Base-by-base conservation (phyloP, 2,329 filamentous ascomycete genomes). In the Ceratocystis albifundus region DNA sequence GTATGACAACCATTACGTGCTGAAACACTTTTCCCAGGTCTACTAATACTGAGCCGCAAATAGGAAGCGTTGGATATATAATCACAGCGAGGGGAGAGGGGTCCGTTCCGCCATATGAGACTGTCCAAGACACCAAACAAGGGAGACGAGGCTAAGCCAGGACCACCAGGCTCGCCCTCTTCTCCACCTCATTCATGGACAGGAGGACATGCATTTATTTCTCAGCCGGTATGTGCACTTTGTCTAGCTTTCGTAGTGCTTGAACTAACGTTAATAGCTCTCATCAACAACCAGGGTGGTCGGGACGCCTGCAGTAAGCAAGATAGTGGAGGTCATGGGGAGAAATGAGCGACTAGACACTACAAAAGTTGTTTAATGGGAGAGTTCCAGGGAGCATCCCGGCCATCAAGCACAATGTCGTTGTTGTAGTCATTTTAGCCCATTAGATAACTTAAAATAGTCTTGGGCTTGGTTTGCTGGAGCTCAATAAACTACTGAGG, bases 331-430 rank as follows among this genome's bases (percentile, higher is more conserved):
- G 15, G 15, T 8, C 28, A 30, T 8, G n/a, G 48, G 12, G 48
- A n/a, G 48, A n/a, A 28, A 53, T 28, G 22, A 28, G 20, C 8
- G 20, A 50, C 15, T 12, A 57, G 10, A 41, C 6, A 17, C 15
- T 28, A 30, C 55, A 17, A 57, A 28, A 17, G 50, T n/a, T 46
- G 50, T 25, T 57, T 61, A 28, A 44, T 50, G 63, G 32, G 41
- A 32, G 15, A 25, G 32, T n/a, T 65, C 20, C 64, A 65, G 50
- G 64, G 64, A 59, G n/a, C 32, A 65, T 46, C 64, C 64, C 53
- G 25, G 61, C 17, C n/a, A n/a, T 4, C 44, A 5, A 41, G 61
- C 61, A 63, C 61, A 32, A 63, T 63, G 46, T 59, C 55, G 55
- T 59, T 59, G 53, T 59, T 59, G 55, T 32, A 32, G 17, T 28